These are phyloP conservation scores for Nitzschia sp. DNA, from an alignment of 108 stramenopile genomes.

Conservation along the genomic window DNA sequence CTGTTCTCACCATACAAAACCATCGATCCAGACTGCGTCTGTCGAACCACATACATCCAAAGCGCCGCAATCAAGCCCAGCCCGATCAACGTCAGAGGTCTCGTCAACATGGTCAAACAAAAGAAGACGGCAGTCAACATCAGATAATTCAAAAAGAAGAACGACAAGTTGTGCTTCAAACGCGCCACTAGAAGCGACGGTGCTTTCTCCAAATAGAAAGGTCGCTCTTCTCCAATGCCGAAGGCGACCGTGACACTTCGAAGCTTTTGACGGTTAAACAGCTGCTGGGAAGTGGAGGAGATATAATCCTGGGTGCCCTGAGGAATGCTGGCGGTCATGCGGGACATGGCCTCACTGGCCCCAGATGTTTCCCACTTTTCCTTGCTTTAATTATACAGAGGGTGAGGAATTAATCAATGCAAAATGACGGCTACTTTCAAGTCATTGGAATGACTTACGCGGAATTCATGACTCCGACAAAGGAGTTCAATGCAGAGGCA, in stretches of 20 bases:
- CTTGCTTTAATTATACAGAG: constrained; percentile 47
- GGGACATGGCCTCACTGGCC: constrained; percentile 61
- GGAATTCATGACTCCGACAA: constrained; percentile 40
- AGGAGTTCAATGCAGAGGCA: constrained; percentile 22
- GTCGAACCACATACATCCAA: constrained; percentile 77
- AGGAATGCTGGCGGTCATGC: constrained; percentile 64
- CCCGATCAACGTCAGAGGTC: constrained; percentile 76
- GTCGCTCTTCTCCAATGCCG: constrained; percentile 82
- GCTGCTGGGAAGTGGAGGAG: constrained; percentile 50
- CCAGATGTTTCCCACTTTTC: constrained; percentile 82
- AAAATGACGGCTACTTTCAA: not conserved
- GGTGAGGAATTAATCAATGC: not conserved
- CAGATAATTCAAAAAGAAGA: constrained; percentile 88
- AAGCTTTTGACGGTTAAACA: constrained; percentile 74
- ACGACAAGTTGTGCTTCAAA: constrained; percentile 78
- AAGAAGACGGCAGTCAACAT: constrained; percentile 65
- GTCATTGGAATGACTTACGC: constrained; percentile 29
- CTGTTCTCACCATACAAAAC: constrained; percentile 49
- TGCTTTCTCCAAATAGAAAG: constrained; percentile 83
- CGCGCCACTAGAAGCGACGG: constrained; percentile 72
- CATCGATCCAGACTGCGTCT: constrained; percentile 56
- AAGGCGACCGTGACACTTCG: constrained; percentile 76
- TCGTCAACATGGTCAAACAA: constrained; percentile 70
- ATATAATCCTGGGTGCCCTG: constrained; percentile 78
- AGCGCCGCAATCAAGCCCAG: constrained; percentile 71